A percentile compares a stretch with the other conserved stretches of the same genome.
These are phyloP conservation scores for Leucaena leucocephala DNA, from an alignment of 306 rosid species.

Conservation along the genomic window DNA sequence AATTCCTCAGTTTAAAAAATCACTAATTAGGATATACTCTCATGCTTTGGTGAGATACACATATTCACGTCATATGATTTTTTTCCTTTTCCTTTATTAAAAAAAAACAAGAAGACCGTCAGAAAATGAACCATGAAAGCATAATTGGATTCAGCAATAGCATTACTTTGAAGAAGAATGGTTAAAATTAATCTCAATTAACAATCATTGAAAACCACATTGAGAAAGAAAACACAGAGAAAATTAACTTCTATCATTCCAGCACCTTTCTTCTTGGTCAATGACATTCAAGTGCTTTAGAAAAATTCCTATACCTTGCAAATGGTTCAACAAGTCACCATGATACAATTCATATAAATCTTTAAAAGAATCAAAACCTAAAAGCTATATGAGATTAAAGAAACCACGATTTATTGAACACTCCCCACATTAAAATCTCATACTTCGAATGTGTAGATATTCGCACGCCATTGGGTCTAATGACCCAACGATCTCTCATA, in stretches of 20 bases:
- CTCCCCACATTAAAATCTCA: not conserved
- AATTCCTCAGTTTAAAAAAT: not conserved
- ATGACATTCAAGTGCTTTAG: not conserved
- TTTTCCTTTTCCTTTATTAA: not conserved
- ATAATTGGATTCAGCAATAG: not conserved
- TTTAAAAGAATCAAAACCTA: not conserved
- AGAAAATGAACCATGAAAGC: not conserved
- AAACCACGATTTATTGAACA: not conserved
- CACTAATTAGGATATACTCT: not conserved
- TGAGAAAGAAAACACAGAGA: not conserved
- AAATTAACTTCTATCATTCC: not conserved
- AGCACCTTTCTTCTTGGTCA: not conserved
- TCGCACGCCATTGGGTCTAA: not conserved
- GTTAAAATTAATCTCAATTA: not conserved
- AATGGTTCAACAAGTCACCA: not conserved
- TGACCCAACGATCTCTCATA: conserved; percentile 18
- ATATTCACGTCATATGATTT: not conserved
- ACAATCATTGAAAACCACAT: not conserved
- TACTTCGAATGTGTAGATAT: not conserved
- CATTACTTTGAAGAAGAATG: not conserved
- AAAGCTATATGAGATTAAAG: not conserved
- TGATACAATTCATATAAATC: not conserved
- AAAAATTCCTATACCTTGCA: not conserved
- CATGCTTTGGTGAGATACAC: not conserved
- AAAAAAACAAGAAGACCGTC: not conserved